Evolutionary conservation across 305 asterid species (phyloP), one percentile per base, ranked within the genome.

Genomic region (Fraxinus velutina): DNA sequence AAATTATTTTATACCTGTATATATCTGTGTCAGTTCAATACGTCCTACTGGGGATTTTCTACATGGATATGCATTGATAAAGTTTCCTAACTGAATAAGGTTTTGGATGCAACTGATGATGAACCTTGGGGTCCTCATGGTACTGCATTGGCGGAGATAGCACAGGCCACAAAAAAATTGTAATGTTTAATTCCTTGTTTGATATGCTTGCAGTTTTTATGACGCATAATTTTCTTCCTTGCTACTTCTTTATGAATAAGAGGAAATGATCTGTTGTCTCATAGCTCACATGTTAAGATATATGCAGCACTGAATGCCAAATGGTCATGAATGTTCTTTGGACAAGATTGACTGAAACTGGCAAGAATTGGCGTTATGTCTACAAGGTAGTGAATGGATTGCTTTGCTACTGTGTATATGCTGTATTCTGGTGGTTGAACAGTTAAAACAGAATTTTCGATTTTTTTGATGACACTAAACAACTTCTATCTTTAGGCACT

Each of bases 41-140:
- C 5, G 12, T 6, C 29, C 70, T 60, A 8, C 74, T 32, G 7
- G 24, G 33, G 29, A 21, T 73, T 29, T 5, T 5, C 30, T 68
- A 19, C 27, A 5, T 76, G 30, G 62, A 73, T 32, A 22, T 78
- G 22, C 57, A 30, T 12, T 52, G 39, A n/a, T 85, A 70, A 81
- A 77, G n/a, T 29, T 79, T 83, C 77, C 68, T 79, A 52, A 81
- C 78, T 80, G 76, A 68, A 22, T 70, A 81, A 94, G 98, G 98
- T 91, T 84, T 77, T 94, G 88, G 98, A 96, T 89, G 99, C 99
- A 39, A 96, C 98, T 6, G 97, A 96, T 60, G 97, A 96, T 75
- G 99, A 92, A 79, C 97, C 98, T 80, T 94, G 99, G 99, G 99
- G 99, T 85, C 99, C 99, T 82, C 99, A 96, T 86, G 99, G 99